phyloP scores from a whole-genome alignment of 441 rosid species.

The Melianthus villosus region DNA sequence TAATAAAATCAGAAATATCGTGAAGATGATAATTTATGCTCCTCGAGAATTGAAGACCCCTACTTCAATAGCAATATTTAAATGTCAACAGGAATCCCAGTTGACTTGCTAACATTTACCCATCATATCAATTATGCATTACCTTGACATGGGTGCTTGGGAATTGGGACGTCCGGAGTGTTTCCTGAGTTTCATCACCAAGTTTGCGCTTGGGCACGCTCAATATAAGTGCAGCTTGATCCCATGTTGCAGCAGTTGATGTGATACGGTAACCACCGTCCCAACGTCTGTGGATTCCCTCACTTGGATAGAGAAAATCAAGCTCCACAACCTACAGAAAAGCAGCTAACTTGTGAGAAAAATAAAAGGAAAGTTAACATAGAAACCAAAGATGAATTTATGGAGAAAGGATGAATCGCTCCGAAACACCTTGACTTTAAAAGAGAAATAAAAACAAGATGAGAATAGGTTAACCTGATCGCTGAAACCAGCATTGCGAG shows the following conservation, averaged over 20 bases:
- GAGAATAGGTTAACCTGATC: conserved; percentile 46
- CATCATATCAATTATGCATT: conserved; percentile 2
- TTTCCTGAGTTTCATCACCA: conserved; percentile 89
- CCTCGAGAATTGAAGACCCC: background rate
- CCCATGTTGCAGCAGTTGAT: conserved; percentile 82
- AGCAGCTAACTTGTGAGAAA: conserved; percentile 4
- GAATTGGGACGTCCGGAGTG: conserved; percentile 86
- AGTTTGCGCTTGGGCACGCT: conserved; percentile 87
- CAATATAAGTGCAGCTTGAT: conserved; percentile 83
- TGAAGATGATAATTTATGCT: background rate
- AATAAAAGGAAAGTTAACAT: background rate
- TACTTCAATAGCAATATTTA: too few species aligned
- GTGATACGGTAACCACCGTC: conserved; percentile 84
- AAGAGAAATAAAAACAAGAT: background rate
- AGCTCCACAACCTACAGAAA: conserved; percentile 73
- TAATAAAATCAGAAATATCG: conserved; percentile 1
- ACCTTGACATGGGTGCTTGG: conserved; percentile 97
- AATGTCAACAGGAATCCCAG: background rate
- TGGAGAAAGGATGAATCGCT: too few species aligned
- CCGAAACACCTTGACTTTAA: too few species aligned
- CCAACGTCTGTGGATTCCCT: conserved; percentile 96
- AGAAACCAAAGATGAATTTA: too few species aligned
- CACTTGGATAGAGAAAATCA: conserved; percentile 95
- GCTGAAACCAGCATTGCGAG: conserved; percentile 97
- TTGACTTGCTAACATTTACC: background rate